Conservation (phyloP, 164 flowering plant species). For the Houttuynia cordata region DNA sequence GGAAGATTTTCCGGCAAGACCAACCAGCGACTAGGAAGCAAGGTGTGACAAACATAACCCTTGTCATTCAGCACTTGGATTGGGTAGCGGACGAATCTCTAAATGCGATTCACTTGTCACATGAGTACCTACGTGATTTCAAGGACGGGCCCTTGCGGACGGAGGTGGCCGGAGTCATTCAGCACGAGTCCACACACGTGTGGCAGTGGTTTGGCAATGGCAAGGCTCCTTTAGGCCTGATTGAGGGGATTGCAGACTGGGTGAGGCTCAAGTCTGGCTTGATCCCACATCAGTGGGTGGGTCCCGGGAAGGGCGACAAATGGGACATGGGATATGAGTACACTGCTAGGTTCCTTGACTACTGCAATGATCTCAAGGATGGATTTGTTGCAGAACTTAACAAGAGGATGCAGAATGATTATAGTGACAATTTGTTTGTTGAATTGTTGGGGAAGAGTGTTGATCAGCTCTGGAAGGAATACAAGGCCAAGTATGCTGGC, state of each 20-base stretch:
- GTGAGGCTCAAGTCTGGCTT: slow-evolving; percentile 48
- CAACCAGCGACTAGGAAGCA: slow-evolving; percentile 25
- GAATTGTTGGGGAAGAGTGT: slow-evolving; percentile 49
- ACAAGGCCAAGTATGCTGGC: slow-evolving; percentile 19
- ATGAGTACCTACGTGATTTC: slow-evolving; percentile 24
- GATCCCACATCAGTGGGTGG: slow-evolving; percentile 45
- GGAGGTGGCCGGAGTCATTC: slow-evolving; percentile 43
- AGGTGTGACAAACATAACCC: slow-evolving; percentile 15
- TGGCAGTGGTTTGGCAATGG: slow-evolving; percentile 73
- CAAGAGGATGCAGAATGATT: slow-evolving; percentile 40
- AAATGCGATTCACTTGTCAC: slow-evolving; percentile 35
- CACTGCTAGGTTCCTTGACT: slow-evolving; percentile 57
- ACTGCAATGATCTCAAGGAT: slow-evolving; percentile 29
- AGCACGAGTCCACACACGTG: slow-evolving; percentile 48
- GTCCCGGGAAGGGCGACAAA: slow-evolving; percentile 36
- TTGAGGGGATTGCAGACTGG: slow-evolving; percentile 62
- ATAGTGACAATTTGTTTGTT: slow-evolving; percentile 30
- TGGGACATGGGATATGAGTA: slow-evolving; percentile 65
- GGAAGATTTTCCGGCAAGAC: slow-evolving; percentile 38
- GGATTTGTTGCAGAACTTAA: slow-evolving; percentile 65
- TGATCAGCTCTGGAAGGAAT: slow-evolving; percentile 56
- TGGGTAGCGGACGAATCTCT: slow-evolving; percentile 37
- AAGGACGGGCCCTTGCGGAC: slow-evolving; percentile 27
- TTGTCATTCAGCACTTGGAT: slow-evolving; percentile 29
- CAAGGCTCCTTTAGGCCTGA: slow-evolving; percentile 36